Percentiles rank a stretch among this genome's conserved stretches.
Conservation (phyloP, 345 rosid genomes). For the Cochlearia excelsa region DNA sequence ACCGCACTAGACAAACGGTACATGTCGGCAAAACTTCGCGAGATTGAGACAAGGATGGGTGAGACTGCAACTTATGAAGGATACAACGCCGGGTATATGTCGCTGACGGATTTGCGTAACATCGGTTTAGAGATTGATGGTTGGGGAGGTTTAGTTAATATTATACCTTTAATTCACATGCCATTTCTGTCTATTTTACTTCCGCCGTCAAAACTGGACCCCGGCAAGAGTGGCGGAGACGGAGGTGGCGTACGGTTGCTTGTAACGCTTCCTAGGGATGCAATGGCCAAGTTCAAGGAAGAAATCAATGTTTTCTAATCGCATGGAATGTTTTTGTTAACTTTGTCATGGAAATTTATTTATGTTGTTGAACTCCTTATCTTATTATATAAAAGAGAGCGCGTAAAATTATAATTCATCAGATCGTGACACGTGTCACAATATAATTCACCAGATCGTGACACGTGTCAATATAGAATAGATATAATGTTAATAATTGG, state of each 20-base stretch:
- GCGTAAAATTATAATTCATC: too few species aligned
- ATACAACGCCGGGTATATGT: constrained; percentile 21
- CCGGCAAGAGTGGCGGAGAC: constrained; percentile 13
- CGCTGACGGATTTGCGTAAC: constrained; percentile 46
- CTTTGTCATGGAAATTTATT: too few species aligned
- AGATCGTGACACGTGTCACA: too few species aligned
- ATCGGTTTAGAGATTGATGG: constrained; percentile 32
- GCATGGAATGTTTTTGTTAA: too few species aligned
- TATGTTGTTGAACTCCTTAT: too few species aligned
- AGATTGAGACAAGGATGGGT: constrained; percentile 25
- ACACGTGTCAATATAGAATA: too few species aligned
- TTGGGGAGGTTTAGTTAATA: constrained; percentile 41
- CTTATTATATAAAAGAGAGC: too few species aligned
- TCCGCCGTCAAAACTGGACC: constrained; percentile 34
- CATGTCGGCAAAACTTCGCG: constrained; percentile 15
- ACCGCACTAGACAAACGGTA: neutral
- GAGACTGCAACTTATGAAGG: constrained; percentile 14
- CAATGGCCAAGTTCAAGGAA: constrained; percentile 41
- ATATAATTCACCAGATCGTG: too few species aligned
- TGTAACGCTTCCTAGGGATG: constrained; percentile 42
- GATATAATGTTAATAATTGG: too few species aligned
- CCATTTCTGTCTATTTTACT: constrained; percentile 31
- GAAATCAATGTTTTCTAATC: constrained; percentile 27
- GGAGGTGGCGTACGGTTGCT: constrained; percentile 40
- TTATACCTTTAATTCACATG: constrained; percentile 38